Evolutionary conservation across 169 alveolate genomes (phyloP).

Genomic region (Cryptosporidium parvum): DNA sequence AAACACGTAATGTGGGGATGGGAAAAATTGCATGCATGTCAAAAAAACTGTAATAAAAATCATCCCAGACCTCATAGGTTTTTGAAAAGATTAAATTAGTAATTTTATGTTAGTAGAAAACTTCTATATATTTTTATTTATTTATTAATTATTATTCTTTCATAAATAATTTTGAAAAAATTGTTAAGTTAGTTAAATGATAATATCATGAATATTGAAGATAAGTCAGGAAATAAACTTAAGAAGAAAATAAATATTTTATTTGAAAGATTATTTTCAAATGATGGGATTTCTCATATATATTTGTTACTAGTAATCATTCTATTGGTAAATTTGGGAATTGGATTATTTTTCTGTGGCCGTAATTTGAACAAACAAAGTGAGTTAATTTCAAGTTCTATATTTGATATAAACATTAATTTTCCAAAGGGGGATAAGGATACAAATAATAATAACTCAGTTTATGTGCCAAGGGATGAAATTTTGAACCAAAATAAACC

Average conservation of each 20-base stretch:
- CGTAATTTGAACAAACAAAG: constrained; percentile 14
- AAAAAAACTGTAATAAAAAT: neutral
- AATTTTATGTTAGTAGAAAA: neutral
- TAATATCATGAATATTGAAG: neutral
- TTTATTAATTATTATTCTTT: neutral
- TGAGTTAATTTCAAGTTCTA: constrained; percentile 10
- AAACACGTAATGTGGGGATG: constrained; percentile 13
- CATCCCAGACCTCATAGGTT: constrained; percentile 4
- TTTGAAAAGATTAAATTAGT: neutral
- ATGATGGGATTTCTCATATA: constrained; percentile 25
- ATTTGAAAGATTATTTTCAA: constrained; percentile 17
- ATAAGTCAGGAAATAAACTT: neutral
- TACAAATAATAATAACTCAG: neutral
- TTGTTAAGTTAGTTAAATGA: neutral
- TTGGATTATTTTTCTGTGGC: constrained; percentile 44
- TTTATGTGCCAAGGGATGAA: neutral
- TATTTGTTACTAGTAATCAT: constrained; percentile 15
- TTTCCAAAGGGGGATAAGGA: constrained; percentile 1
- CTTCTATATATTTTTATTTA: neutral
- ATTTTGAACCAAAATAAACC: neutral
- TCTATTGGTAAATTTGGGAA: constrained; percentile 24
- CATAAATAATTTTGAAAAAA: neutral
- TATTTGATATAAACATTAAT: constrained; percentile 5
- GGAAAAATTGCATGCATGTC: constrained; percentile 4
- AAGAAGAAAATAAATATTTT: neutral